These are phyloP conservation scores for Dictyophora rubrovolvata DNA, from an alignment of 768 basidiomycete genomes.

Conservation along the genomic window DNA sequence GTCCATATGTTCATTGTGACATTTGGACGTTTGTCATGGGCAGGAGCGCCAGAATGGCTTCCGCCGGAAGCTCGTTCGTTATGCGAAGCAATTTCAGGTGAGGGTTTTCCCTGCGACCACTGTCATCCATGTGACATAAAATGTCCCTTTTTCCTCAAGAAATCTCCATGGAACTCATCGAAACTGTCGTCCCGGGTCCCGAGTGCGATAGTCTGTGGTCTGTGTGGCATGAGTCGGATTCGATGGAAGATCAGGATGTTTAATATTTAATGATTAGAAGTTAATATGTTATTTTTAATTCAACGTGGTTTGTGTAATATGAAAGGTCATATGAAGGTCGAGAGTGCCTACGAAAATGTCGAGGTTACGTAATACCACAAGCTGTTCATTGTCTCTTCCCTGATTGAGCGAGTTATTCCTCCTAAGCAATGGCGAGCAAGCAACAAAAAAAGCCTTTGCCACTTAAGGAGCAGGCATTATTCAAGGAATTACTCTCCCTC, in stretches of 20 bases:
- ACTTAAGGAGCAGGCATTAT: constrained; percentile 74
- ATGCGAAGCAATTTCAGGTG: constrained; percentile 40
- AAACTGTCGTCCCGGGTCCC: constrained; percentile 61
- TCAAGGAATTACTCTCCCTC: constrained; percentile 74
- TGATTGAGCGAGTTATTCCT: background rate
- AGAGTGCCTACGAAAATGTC: background rate
- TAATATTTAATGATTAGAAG: background rate
- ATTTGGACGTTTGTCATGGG: constrained; percentile 65
- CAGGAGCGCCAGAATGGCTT: constrained; percentile 56
- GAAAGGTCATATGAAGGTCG: background rate
- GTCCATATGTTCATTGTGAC: constrained; percentile 66
- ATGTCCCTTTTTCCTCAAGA: constrained; percentile 27
- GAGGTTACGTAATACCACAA: background rate
- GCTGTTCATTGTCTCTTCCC: background rate
- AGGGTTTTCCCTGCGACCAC: constrained; percentile 11
- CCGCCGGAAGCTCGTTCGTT: constrained; percentile 28
- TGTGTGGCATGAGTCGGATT: constrained; percentile 43
- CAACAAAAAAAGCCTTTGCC: constrained; percentile 43
- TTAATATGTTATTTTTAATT: too few species aligned
- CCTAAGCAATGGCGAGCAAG: constrained; percentile 5
- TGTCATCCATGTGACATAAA: constrained; percentile 1
- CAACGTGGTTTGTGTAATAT: background rate
- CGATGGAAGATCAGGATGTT: constrained; percentile 24
- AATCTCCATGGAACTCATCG: constrained; percentile 49
- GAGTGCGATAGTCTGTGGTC: constrained; percentile 58